Evolutionary conservation across 805 yeast genomes (phyloP).

Genomic region (Yarrowia porcina): DNA sequence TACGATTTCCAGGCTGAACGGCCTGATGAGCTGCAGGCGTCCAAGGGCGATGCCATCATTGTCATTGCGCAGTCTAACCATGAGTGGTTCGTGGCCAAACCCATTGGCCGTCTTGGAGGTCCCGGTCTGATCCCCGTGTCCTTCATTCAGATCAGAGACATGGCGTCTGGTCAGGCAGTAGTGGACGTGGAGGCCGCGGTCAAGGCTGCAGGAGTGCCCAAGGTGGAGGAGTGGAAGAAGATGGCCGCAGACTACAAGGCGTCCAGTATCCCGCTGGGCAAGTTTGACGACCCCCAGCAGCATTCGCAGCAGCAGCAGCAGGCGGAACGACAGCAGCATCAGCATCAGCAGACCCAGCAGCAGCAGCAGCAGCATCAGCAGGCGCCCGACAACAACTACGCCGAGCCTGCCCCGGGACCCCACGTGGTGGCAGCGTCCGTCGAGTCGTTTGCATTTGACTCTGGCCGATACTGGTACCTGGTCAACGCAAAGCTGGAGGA

Average conservation of each 20-base stretch:
- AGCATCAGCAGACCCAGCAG: constrained; percentile 14
- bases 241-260: constrained; percentile 91
- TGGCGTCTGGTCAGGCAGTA: constrained; percentile 59
- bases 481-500: constrained; percentile 63
- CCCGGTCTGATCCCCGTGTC: constrained; percentile 95
- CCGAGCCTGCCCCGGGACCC: constrained; percentile 23
- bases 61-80: constrained; percentile 94
- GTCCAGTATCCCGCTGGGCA: constrained; percentile 65
- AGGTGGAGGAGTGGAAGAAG: constrained; percentile 93
- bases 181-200: constrained; percentile 59
- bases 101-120: constrained; percentile 90
- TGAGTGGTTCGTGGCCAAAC: constrained; percentile 98
- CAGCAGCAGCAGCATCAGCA: constrained; percentile 22
- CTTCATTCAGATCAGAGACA: constrained; percentile 81
- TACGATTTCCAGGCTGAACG: constrained; percentile 82
- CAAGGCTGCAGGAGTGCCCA: constrained; percentile 68
- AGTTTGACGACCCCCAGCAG: constrained; percentile 43
- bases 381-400: background rate
- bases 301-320: constrained; percentile 15
- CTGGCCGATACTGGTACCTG: constrained; percentile 86
- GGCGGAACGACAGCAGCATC: constrained; percentile 20
- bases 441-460: constrained; percentile 73
- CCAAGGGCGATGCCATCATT: constrained; percentile 82
- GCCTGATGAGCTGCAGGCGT: constrained; percentile 78
- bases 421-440: constrained; percentile 64